phyloP scores from a whole-genome alignment of 2,329 filamentous ascomycete species.

The Penicillium sp. region DNA sequence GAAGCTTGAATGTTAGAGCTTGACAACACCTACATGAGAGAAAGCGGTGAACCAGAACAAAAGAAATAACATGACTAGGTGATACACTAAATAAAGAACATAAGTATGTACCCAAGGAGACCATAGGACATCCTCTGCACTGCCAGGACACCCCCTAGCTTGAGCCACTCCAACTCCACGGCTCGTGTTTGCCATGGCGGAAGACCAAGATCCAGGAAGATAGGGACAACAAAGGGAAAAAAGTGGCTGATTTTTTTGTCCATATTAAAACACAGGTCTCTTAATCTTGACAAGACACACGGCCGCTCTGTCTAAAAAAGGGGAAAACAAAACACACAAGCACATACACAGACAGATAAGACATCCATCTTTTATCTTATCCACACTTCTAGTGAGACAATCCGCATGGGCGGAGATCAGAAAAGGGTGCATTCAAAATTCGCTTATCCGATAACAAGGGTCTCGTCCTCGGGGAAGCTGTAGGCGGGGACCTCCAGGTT shows the following conservation, averaged over 20 bases:
- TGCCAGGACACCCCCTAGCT: conserved; percentile 2
- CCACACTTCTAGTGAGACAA: conserved; percentile 20
- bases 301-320: conserved; percentile 37
- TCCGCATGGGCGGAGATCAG: conserved; percentile 6
- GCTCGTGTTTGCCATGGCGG: conserved; percentile 11
- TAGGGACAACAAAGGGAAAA: conserved; percentile 26
- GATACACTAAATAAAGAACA: conserved; percentile 30
- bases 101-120: conserved; percentile 30
- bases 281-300: conserved; percentile 40
- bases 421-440: conserved; percentile 14
- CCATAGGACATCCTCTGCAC: conserved; percentile 12
- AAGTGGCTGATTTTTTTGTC: conserved; percentile 39
- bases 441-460: conserved; percentile 87
- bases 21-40: not conserved
- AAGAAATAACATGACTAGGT: conserved; percentile 34
- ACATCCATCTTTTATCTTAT: conserved; percentile 16
- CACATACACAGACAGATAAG: conserved; percentile 26
- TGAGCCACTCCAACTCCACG: conserved; percentile 6
- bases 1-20: not conserved
- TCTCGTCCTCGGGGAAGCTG: conserved; percentile 87
- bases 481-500: conserved; percentile 95
- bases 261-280: conserved; percentile 43
- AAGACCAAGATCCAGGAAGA: conserved; percentile 17
- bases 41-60: conserved; percentile 16
- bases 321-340: conserved; percentile 23